phyloP scores from a whole-genome alignment of 2,329 filamentous ascomycete species.

The Lachnellula cervina region DNA sequence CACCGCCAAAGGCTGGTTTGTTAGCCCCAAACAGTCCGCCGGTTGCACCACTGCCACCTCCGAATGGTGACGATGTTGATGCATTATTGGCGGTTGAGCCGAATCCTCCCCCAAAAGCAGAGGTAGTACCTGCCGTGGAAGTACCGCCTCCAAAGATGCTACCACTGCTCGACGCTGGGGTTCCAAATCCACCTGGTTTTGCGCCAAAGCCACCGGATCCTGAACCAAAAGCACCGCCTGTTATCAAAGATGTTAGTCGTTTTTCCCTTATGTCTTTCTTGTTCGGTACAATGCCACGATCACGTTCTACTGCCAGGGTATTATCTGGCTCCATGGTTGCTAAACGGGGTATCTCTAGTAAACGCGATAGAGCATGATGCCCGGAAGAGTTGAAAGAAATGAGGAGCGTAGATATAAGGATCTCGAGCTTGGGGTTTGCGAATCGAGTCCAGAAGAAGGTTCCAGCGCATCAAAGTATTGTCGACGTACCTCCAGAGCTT shows the following conservation, averaged over 20 bases:
- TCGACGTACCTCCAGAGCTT: constrained; percentile 36
- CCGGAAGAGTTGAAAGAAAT: background rate
- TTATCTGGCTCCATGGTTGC: background rate
- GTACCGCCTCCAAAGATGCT: constrained; percentile 47
- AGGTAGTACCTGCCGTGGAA: constrained; percentile 40
- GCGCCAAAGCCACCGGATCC: constrained; percentile 31
- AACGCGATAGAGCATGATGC: background rate
- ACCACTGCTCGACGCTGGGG: constrained; percentile 36
- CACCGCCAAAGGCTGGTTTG: constrained; percentile 33
- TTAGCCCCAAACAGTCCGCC: constrained; percentile 28
- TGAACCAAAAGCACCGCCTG: constrained; percentile 40
- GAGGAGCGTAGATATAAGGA: constrained; percentile 1
- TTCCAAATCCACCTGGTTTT: constrained; percentile 44
- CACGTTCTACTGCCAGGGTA: background rate
- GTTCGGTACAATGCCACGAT: background rate
- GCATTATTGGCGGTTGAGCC: constrained; percentile 8
- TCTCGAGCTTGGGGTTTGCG: constrained; percentile 1
- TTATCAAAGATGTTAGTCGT: constrained; percentile 18
- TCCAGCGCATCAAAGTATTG: constrained; percentile 20
- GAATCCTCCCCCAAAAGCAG: constrained; percentile 27
- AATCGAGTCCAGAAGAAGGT: constrained; percentile 17
- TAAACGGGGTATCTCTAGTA: background rate
- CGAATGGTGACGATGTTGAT: constrained; percentile 23
- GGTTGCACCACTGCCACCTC: constrained; percentile 14
- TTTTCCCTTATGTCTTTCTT: background rate